Evolutionary conservation across 495 filamentous ascomycete genomes (phyloP).

Genomic region (Letharia columbiana): DNA sequence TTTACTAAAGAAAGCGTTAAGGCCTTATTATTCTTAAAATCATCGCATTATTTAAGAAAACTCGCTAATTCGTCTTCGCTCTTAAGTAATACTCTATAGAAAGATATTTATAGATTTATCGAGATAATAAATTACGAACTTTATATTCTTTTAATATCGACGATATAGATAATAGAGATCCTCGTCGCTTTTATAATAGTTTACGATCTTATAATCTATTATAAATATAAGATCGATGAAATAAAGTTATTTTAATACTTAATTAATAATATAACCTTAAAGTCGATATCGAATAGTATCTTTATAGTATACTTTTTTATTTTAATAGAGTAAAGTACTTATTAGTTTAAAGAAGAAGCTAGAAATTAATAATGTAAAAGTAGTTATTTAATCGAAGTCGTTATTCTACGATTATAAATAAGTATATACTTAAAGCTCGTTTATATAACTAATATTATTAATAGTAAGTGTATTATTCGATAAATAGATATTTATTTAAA

Average conservation of each 20-base stretch:
- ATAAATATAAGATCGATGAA: not conserved
- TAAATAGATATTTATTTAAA: not conserved
- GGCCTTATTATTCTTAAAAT: not conserved
- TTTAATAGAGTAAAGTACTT: not conserved
- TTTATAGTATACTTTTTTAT: not conserved
- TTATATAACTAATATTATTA: conserved; percentile 1
- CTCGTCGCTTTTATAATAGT: not conserved
- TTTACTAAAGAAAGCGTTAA: conserved; percentile 9
- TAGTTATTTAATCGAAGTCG: not conserved
- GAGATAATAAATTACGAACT: not conserved
- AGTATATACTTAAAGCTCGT: not conserved
- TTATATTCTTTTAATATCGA: conserved; percentile 1
- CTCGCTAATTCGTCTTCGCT: not conserved
- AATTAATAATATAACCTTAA: not conserved
- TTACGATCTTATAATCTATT: not conserved
- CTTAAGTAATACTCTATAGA: not conserved
- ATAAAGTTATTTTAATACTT: not conserved
- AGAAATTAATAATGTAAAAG: not conserved
- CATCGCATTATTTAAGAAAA: not conserved
- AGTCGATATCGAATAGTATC: not conserved
- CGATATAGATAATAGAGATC: not conserved
- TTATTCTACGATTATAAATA: not conserved
- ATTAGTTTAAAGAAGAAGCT: not conserved
- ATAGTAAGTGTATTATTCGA: not conserved
- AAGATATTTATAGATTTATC: not conserved